These are phyloP conservation scores for Talaromyces verruculosus DNA, from an alignment of 2,329 filamentous ascomycete genomes.

Conservation along the genomic window DNA sequence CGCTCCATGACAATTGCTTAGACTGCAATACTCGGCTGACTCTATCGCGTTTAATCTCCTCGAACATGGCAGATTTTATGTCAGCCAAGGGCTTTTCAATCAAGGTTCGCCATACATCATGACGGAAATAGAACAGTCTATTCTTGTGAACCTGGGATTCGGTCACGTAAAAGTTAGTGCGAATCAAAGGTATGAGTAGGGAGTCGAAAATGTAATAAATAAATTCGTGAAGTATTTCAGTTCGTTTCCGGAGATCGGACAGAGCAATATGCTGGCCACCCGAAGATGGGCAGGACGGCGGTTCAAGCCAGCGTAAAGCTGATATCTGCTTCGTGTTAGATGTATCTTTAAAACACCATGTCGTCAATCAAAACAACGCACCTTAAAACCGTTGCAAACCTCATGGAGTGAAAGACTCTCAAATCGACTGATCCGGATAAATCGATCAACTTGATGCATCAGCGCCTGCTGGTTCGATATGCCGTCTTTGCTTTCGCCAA, in stretches of 20 bases:
- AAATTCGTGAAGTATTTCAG: slow-evolving; percentile 78
- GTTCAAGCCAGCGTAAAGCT: slow-evolving; percentile 70
- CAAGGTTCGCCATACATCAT: slow-evolving; percentile 82
- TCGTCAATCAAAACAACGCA: slow-evolving; percentile 34
- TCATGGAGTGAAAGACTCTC: slow-evolving; percentile 80
- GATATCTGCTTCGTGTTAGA: slow-evolving; percentile 54
- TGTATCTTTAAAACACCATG: background rate
- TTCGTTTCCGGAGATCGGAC: slow-evolving; percentile 72
- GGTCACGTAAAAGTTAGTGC: slow-evolving; percentile 89
- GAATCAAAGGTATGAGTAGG: slow-evolving; percentile 79
- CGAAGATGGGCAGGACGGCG: slow-evolving; percentile 45
- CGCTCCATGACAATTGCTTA: slow-evolving; percentile 71
- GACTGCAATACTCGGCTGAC: slow-evolving; percentile 59
- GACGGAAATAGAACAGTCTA: slow-evolving; percentile 86
- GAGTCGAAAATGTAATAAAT: slow-evolving; percentile 94
- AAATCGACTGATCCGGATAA: slow-evolving; percentile 74
- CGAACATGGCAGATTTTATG: slow-evolving; percentile 73
- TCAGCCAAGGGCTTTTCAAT: slow-evolving; percentile 68
- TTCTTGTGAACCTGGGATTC: slow-evolving; percentile 81
- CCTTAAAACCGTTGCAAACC: slow-evolving; percentile 72
- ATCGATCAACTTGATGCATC: slow-evolving; percentile 70
- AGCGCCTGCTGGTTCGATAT: slow-evolving; percentile 62
- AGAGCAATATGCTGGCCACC: slow-evolving; percentile 58
- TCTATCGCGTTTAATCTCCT: slow-evolving; percentile 64
- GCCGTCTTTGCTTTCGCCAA: slow-evolving; percentile 60